Evolutionary conservation across 2,329 filamentous ascomycete species (phyloP), one percentile per base, ranked within the genome.

Genomic region (Sporothrix humicola): DNA sequence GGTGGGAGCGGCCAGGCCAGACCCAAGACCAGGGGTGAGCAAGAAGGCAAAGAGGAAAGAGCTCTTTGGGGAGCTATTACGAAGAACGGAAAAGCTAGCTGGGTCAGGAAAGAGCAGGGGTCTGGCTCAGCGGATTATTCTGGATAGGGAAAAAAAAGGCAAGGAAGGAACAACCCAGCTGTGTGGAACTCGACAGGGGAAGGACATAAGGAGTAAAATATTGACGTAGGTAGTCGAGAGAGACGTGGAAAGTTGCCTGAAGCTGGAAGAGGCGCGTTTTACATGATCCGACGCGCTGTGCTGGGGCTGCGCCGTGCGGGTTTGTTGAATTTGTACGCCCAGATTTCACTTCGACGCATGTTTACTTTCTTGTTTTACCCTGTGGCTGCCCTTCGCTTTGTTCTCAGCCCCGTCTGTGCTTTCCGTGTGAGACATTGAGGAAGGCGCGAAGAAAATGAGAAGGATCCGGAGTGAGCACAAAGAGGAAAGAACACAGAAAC

Each of bases 51-150:
- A 71, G 12, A 37, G 69, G 71, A 72, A 66, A 37, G 71, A 72
- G 71, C 59, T 66, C n/a, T 52, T 23, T 66, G 46, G 50, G 66
- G 42, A 52, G 48, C 65, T 54, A 56, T 66, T 66, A 66, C 61
- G 65, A 15, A 58, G 20, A 46, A 46, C 31, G 68, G 68, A 31
- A n/a, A 10, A 61, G 69, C 69, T 71, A 71, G 69, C 69, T 71
- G 69, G 54, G 54, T 65, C 71, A 46, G 71, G 59, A 66, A 72
- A 44, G 59, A 54, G 37, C 71, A 66, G 58, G 71, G 58, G 56
- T 52, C 15, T 6, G 46, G 26, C 7, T 26, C 42, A 66, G 42
- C 42, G 42, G 20, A 26, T 26, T 66, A 37, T 37, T 66, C 15
- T 15, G 42, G 5, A 8, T 13, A 13, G 37, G 5, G 46, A 23